Evolutionary conservation across 805 yeast species (phyloP).

Genomic region (Saccharomycopsis sp.): DNA sequence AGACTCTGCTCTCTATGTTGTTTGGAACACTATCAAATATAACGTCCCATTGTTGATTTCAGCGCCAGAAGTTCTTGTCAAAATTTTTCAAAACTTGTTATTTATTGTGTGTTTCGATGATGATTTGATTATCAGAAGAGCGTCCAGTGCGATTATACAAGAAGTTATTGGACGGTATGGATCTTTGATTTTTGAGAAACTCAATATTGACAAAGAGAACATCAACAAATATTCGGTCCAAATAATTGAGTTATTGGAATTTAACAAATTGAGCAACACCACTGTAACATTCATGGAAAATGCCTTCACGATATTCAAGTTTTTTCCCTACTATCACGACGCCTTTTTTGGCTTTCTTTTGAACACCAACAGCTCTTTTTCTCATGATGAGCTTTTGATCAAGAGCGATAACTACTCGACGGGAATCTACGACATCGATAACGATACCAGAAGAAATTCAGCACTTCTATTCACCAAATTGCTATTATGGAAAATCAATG

Average conservation of each 20-base stretch:
- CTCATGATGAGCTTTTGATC: neutral
- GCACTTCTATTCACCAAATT: slow-evolving; percentile 28
- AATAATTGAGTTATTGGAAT: slow-evolving; percentile 56
- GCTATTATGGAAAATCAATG: slow-evolving; percentile 1
- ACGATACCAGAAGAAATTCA: slow-evolving; percentile 37
- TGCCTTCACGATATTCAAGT: slow-evolving; percentile 24
- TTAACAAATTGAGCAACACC: slow-evolving; percentile 38
- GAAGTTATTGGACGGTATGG: slow-evolving; percentile 79
- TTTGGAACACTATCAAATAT: slow-evolving; percentile 67
- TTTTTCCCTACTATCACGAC: slow-evolving; percentile 4
- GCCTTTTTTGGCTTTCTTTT: slow-evolving; percentile 14
- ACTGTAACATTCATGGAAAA: slow-evolving; percentile 34
- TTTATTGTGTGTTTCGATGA: slow-evolving; percentile 58
- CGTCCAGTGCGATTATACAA: slow-evolving; percentile 82
- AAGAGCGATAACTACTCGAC: slow-evolving; percentile 18
- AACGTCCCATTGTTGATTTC: slow-evolving; percentile 23
- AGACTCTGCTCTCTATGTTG: slow-evolving; percentile 77
- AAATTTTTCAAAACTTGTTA: slow-evolving; percentile 33
- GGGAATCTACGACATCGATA: slow-evolving; percentile 34
- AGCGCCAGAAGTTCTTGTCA: slow-evolving; percentile 22
- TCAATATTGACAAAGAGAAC: slow-evolving; percentile 21
- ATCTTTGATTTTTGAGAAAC: slow-evolving; percentile 28
- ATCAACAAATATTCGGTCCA: slow-evolving; percentile 36
- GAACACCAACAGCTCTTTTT: neutral
- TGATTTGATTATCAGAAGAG: slow-evolving; percentile 69